Evolutionary conservation across 2,329 filamentous ascomycete genomes (phyloP).

Genomic region (Elsinoe arachidis): DNA sequence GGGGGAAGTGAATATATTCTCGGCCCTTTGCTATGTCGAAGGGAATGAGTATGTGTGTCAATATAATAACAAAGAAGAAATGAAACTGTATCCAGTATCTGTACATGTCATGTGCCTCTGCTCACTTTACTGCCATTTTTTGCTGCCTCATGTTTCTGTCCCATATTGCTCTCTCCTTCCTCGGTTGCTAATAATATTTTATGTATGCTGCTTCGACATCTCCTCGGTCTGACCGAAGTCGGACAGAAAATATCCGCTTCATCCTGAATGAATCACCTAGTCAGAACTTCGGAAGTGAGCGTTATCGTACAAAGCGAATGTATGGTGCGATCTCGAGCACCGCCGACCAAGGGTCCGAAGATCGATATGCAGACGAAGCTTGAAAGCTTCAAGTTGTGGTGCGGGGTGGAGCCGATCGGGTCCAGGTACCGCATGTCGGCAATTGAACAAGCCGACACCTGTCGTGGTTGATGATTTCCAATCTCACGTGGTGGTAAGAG

Average conservation of each 20-base stretch:
- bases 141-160: neutral
- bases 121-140: neutral
- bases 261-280: neutral
- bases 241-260: neutral
- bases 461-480: neutral
- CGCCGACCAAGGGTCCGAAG: neutral
- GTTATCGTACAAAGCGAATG: neutral
- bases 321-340: neutral
- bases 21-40: neutral
- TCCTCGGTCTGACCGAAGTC: neutral
- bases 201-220: no score
- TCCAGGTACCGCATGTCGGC: neutral
- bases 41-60: neutral
- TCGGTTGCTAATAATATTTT: no score
- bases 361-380: neutral
- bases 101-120: constrained; percentile 2
- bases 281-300: neutral
- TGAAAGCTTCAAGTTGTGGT: neutral
- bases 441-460: neutral
- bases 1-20: neutral
- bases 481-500: neutral
- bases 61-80: constrained; percentile 5
- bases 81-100: constrained; percentile 7
- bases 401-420: neutral
- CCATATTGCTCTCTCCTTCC: neutral